A percentile compares a stretch with the other conserved stretches of the same genome.
phyloP scores from a whole-genome alignment of 2,329 filamentous ascomycete genomes.

The Cucurbitaria berberidis region DNA sequence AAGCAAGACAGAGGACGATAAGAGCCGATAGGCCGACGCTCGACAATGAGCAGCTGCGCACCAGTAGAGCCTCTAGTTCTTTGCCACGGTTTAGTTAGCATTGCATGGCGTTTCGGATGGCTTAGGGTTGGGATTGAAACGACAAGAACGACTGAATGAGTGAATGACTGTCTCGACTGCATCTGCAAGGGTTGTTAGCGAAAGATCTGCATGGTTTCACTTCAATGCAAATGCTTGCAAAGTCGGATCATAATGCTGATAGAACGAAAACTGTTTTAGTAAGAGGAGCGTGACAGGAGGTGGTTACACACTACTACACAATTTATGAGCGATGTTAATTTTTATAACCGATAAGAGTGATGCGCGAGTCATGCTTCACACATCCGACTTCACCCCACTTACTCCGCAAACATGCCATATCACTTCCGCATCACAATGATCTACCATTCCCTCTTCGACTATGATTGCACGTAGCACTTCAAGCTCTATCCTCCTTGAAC shows the following conservation, averaged over 20 bases:
- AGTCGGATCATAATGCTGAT: background rate
- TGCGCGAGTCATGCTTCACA: constrained; percentile 33
- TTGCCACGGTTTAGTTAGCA: background rate
- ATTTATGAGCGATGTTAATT: background rate
- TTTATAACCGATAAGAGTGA: constrained; percentile 13
- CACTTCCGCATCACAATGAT: constrained; percentile 15
- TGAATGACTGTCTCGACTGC: background rate
- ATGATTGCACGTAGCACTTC: background rate
- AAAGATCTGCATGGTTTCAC: background rate
- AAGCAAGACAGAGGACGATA: background rate
- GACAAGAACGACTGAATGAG: background rate
- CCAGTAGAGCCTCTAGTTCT: background rate
- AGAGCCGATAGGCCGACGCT: constrained; percentile 6
- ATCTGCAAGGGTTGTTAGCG: background rate
- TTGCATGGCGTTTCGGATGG: constrained; percentile 7
- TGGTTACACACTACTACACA: background rate
- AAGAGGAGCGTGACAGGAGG: background rate
- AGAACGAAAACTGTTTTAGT: background rate
- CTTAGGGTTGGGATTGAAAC: background rate
- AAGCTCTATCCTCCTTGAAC: background rate
- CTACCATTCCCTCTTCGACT: background rate
- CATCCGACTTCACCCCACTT: constrained; percentile 48
- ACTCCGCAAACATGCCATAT: constrained; percentile 25
- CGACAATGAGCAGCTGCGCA: no score
- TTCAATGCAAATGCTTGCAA: background rate